Percentiles rank a stretch among this genome's conserved stretches.
These are phyloP conservation scores for Phytophthora vignae DNA, from an alignment of 352 stramenopile species.

Conservation along the genomic window DNA sequence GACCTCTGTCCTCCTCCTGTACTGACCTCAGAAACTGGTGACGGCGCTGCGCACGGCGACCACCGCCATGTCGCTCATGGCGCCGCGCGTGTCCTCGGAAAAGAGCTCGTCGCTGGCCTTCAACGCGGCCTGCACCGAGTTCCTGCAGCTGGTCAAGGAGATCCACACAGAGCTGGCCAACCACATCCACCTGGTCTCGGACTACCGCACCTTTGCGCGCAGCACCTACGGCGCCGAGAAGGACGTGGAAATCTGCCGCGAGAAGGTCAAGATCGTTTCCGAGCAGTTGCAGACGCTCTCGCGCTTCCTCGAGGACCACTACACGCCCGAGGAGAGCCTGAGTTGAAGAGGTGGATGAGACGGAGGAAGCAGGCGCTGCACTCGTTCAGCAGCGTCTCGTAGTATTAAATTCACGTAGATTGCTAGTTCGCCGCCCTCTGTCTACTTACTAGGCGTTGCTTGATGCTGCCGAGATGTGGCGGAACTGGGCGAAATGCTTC, in stretches of 20 bases:
- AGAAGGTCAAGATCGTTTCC: slow-evolving; percentile 83
- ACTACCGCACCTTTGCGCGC: slow-evolving; percentile 85
- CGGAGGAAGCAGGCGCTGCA: not conserved
- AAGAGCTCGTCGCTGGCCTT: slow-evolving; percentile 79
- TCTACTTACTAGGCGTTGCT: not conserved
- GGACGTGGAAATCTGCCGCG: slow-evolving; percentile 75
- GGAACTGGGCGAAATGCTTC: slow-evolving; percentile 70
- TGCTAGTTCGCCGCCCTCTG: slow-evolving; percentile 10
- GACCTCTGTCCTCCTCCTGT: slow-evolving; percentile 4
- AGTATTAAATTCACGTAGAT: slow-evolving; percentile 36
- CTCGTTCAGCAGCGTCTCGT: not conserved
- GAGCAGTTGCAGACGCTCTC: slow-evolving; percentile 82
- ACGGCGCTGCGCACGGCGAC: slow-evolving; percentile 71
- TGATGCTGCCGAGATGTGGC: slow-evolving; percentile 11
- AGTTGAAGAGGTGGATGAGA: not conserved
- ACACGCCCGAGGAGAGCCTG: slow-evolving; percentile 66
- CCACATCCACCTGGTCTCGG: slow-evolving; percentile 87
- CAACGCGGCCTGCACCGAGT: slow-evolving; percentile 81
- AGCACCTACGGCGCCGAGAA: slow-evolving; percentile 89
- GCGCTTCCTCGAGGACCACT: slow-evolving; percentile 81
- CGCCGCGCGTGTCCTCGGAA: slow-evolving; percentile 66
- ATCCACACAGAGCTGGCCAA: slow-evolving; percentile 85
- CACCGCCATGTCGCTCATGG: slow-evolving; percentile 73
- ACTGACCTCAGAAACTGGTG: slow-evolving; percentile 77
- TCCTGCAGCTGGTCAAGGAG: slow-evolving; percentile 88